phyloP scores from a whole-genome alignment of 805 yeast genomes.

The Sungouiozyma ichnusensis region DNA sequence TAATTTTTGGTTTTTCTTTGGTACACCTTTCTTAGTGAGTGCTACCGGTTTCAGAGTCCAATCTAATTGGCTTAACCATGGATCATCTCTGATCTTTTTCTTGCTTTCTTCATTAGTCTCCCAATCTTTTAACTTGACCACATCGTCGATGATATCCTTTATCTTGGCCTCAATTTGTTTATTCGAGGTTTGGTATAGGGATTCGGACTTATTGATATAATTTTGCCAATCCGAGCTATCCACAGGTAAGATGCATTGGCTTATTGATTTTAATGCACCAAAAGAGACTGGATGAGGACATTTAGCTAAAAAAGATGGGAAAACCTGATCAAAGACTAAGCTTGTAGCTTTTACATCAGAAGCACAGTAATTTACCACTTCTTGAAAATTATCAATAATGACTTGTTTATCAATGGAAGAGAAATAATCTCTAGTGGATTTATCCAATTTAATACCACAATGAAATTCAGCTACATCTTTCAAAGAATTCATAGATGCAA shows the following conservation, averaged over 20 bases:
- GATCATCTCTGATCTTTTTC: constrained; percentile 42
- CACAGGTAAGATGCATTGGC: constrained; percentile 71
- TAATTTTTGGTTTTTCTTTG: constrained; percentile 61
- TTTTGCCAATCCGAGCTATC: constrained; percentile 54
- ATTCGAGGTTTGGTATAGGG: constrained; percentile 48
- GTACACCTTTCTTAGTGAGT: constrained; percentile 57
- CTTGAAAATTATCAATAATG: constrained; percentile 46
- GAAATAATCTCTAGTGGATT: constrained; percentile 57
- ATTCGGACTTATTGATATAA: constrained; percentile 63
- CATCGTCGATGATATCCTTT: constrained; percentile 46
- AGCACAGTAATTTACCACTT: constrained; percentile 72
- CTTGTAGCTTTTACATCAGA: constrained; percentile 71
- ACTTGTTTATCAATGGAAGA: constrained; percentile 41
- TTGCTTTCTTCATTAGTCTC: constrained; percentile 9
- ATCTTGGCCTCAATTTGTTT: constrained; percentile 48
- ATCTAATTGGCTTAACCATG: constrained; percentile 84
- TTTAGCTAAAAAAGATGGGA: constrained; percentile 53
- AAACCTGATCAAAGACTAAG: constrained; percentile 52
- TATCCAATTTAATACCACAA: constrained; percentile 58
- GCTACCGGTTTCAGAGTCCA: constrained; percentile 64
- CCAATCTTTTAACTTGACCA: constrained; percentile 37
- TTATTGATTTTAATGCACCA: constrained; percentile 70
- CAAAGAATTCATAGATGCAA: constrained; percentile 69
- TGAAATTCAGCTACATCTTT: constrained; percentile 72
- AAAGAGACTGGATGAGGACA: constrained; percentile 94